Evolutionary conservation across 495 filamentous ascomycete genomes (phyloP).

Genomic region (Penicillium pulvis): DNA sequence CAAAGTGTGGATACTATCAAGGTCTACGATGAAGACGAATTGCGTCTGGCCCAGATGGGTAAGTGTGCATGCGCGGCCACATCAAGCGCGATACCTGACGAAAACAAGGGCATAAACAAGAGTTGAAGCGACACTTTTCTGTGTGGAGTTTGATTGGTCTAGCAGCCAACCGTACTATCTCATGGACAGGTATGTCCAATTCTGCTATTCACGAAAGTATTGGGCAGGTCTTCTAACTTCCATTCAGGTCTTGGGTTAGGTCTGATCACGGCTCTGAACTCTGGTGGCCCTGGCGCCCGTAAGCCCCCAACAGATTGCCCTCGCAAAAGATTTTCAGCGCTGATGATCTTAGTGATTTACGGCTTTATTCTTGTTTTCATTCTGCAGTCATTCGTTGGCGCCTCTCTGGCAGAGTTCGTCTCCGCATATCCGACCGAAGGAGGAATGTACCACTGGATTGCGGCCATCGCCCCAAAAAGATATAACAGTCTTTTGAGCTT

Average conservation of each 20-base stretch:
- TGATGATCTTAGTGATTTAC: slow-evolving; percentile 36
- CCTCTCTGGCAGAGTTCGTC: slow-evolving; percentile 58
- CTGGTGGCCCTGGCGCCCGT: slow-evolving; percentile 44
- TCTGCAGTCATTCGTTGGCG: slow-evolving; percentile 50
- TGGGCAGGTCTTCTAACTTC: background rate
- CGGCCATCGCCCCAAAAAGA: slow-evolving; percentile 50
- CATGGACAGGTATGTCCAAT: slow-evolving; percentile 37
- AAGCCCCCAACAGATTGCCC: slow-evolving; percentile 4
- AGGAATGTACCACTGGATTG: slow-evolving; percentile 59
- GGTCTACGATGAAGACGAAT: slow-evolving; percentile 37
- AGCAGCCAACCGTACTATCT: slow-evolving; percentile 44
- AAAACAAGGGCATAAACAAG: slow-evolving; percentile 41
- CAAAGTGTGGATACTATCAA: slow-evolving; percentile 14
- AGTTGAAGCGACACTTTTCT: slow-evolving; percentile 42
- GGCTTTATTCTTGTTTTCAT: slow-evolving; percentile 50
- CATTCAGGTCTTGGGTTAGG: slow-evolving; percentile 38
- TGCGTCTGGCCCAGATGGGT: slow-evolving; percentile 49
- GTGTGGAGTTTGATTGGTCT: slow-evolving; percentile 44
- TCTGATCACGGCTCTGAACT: slow-evolving; percentile 40
- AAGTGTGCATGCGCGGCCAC: slow-evolving; percentile 1
- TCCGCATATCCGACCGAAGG: slow-evolving; percentile 53
- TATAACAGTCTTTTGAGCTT: slow-evolving; percentile 42
- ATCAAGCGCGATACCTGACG: background rate
- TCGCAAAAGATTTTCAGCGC: background rate
- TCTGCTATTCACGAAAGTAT: too few species aligned